phyloP scores from a whole-genome alignment of 495 filamentous ascomycete genomes.

The Parathielavia appendiculata region DNA sequence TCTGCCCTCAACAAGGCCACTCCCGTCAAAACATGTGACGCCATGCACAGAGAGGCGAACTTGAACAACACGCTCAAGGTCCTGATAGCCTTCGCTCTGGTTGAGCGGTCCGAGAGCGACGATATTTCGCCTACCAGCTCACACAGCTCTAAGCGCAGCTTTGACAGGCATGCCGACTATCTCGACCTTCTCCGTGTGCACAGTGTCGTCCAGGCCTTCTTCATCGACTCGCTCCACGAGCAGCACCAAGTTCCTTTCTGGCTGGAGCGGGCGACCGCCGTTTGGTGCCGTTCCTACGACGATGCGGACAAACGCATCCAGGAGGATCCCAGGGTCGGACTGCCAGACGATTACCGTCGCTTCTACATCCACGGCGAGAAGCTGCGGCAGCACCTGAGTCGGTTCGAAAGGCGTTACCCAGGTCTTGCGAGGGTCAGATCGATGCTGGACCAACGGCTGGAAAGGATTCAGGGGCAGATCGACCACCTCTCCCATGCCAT shows the following conservation, averaged over 20 bases:
- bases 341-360: conserved; percentile 65
- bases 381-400: conserved; percentile 46
- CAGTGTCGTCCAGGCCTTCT: conserved; percentile 74
- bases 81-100: conserved; percentile 64
- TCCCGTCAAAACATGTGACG: conserved; percentile 54
- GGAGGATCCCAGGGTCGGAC: conserved; percentile 50
- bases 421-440: conserved; percentile 38
- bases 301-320: conserved; percentile 55
- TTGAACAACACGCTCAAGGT: conserved; percentile 63
- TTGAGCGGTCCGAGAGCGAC: conserved; percentile 58
- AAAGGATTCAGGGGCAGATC: conserved; percentile 54
- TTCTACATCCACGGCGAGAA: conserved; percentile 63
- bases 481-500: conserved; percentile 49
- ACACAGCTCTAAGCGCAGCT: conserved; percentile 45
- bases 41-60: conserved; percentile 36
- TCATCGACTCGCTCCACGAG: conserved; percentile 60
- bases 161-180: conserved; percentile 48
- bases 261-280: conserved; percentile 54
- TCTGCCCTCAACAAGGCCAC: conserved; percentile 51
- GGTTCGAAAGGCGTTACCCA: conserved; percentile 40
- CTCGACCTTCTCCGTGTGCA: conserved; percentile 72
- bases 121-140: conserved; percentile 38
- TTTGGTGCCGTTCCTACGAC: conserved; percentile 61
- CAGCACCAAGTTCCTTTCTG: conserved; percentile 56
- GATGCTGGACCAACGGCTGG: conserved; percentile 45